A percentile compares a stretch with the other conserved stretches of the same genome.
These are phyloP conservation scores for Polytrichum commune DNA, from an alignment of 225 moss, liverwort and hornwort species.

Conservation along the genomic window DNA sequence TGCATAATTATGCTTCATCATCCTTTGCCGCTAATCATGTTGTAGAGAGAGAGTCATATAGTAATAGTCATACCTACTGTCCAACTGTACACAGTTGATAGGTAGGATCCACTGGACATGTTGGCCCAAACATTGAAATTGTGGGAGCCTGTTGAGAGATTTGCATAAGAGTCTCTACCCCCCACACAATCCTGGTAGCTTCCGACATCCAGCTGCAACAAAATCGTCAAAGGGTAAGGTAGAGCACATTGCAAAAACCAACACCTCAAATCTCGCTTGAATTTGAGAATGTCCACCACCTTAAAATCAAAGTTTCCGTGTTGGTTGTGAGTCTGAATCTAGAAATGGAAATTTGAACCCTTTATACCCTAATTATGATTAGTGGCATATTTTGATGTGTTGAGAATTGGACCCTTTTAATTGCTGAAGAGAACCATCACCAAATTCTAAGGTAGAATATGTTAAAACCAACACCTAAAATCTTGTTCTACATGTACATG, in stretches of 20 bases:
- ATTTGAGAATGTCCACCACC: background rate
- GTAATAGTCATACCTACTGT: slow-evolving; percentile 38
- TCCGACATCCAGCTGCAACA: slow-evolving; percentile 64
- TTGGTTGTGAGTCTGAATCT: background rate
- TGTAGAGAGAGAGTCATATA: too few relatives aligned
- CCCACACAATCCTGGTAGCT: slow-evolving; percentile 50
- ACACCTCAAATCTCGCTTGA: too few relatives aligned
- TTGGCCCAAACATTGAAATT: slow-evolving; percentile 49
- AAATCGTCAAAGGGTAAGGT: background rate
- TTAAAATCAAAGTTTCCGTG: slow-evolving; percentile 3
- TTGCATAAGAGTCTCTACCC: slow-evolving; percentile 33
- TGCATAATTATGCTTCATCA: too few relatives aligned
- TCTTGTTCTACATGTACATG: too few relatives aligned
- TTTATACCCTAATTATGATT: too few relatives aligned
- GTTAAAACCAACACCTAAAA: too few relatives aligned
- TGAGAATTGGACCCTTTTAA: background rate
- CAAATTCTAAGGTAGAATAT: too few relatives aligned
- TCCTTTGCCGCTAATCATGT: too few relatives aligned
- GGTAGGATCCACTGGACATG: slow-evolving; percentile 38
- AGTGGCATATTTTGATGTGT: background rate
- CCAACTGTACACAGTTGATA: slow-evolving; percentile 55
- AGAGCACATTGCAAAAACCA: too few relatives aligned
- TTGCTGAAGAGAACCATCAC: too few relatives aligned
- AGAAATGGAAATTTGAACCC: too few relatives aligned
- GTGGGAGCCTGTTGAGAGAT: slow-evolving; percentile 54